A percentile compares a stretch with the other conserved stretches of the same genome.
These are phyloP conservation scores for Gracilaria gracilis DNA, from an alignment of 23 red algal species.

Conservation along the genomic window DNA sequence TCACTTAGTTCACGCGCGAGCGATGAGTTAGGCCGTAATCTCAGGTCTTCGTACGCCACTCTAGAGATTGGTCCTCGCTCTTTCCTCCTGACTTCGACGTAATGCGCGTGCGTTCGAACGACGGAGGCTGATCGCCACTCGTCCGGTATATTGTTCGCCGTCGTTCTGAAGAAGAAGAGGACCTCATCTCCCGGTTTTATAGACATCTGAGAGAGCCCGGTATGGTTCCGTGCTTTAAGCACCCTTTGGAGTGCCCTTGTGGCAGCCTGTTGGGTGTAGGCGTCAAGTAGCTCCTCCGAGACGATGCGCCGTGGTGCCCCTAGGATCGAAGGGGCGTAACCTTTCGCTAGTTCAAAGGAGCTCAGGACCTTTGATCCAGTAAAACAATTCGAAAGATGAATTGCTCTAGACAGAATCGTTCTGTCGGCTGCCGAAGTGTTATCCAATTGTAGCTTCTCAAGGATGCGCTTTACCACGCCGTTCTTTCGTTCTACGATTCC, in stretches of 20 bases:
- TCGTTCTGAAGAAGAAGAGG: too few relatives aligned
- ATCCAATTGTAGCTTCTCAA: slow-evolving; percentile 41
- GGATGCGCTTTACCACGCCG: slow-evolving; percentile 10
- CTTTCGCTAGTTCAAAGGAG: slow-evolving; percentile 28
- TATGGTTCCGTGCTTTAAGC: too few relatives aligned
- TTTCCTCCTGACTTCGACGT: not conserved
- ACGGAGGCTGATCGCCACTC: slow-evolving; percentile 1
- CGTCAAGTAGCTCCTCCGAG: slow-evolving; percentile 33
- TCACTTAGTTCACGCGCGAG: not conserved
- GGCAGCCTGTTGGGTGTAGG: too few relatives aligned
- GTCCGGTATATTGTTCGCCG: too few relatives aligned
- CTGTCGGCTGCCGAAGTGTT: not conserved
- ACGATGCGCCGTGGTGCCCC: slow-evolving; percentile 17
- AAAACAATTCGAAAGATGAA: slow-evolving; percentile 31
- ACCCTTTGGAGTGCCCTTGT: too few relatives aligned
- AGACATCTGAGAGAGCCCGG: too few relatives aligned
- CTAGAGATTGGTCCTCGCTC: too few relatives aligned
- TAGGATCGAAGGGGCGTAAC: slow-evolving; percentile 44
- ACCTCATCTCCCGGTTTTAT: too few relatives aligned
- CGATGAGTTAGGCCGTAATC: not conserved
- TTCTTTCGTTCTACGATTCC: slow-evolving; percentile 28
- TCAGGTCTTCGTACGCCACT: slow-evolving; percentile 11
- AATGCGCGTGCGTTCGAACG: not conserved
- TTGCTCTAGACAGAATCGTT: not conserved
- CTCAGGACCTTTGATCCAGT: too few relatives aligned